Evolutionary conservation across 2,329 filamentous ascomycete species (phyloP), one percentile per base, ranked within the genome.

Genomic region (Nemania serpens): DNA sequence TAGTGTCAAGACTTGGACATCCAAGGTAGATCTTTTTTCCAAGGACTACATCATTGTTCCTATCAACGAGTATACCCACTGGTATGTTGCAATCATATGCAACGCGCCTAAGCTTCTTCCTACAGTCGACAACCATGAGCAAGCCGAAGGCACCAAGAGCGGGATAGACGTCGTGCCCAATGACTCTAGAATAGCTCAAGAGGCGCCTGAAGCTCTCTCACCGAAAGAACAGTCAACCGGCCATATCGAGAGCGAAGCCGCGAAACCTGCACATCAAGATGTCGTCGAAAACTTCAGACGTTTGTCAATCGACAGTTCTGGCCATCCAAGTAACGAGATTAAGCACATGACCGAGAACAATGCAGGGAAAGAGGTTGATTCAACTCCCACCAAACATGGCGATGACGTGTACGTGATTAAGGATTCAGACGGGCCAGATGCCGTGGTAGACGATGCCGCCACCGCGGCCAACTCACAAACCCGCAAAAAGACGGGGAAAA

Each of bases 21-120:
- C 89, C 36, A 91, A 88, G 68, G 83, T 94, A 20, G 91, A 99
- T 71, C 77, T 99, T 9, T 91, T 98, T 70, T 84, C 82, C 5
- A 93, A 91, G 68, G 91, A 97, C 72, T 97, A 93, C 73, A 88
- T 98, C 60, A 83, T 98, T 11, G 90, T 99, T 6, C 95, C 95
- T 0, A 91, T 99, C 73, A 96, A 97, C 69, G 91, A 97, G 72
- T 81, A 86, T 67, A 78, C 81, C 1, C 95, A 99, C 75, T 99
- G 96, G 95, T 98, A 95, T 75, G 80, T 98, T 66, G 93, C 92
- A 13, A 94, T 99, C 58, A 94, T 99, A 54, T 97, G 92, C 82
- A 97, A 99, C 70, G 83, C 94, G 2, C 84, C 86, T 3, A 87
- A 83, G 53, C 80, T 95, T 20, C 71, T 86, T 7, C 73, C 73